Base-by-base conservation (phyloP, 1,139 yeast species). In the Kodamaea plutei region DNA sequence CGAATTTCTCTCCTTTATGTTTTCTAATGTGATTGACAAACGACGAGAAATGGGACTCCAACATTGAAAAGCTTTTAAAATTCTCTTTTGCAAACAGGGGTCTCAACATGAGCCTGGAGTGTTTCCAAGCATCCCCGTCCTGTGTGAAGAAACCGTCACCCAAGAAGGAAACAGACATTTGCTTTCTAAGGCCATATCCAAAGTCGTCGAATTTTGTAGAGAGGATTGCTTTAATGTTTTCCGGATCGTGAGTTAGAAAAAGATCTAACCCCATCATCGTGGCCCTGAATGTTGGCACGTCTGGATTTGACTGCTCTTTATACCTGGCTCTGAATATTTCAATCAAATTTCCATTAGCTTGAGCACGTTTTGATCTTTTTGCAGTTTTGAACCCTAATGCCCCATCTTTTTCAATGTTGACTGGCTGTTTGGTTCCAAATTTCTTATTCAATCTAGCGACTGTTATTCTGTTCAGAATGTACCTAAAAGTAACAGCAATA, bases 141-240 rank as follows among this genome's bases (percentile, higher is more conserved):
- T 72, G 58, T 2, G 79, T 73, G 54, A 75, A 75, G 36, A 75
- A 74, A 3, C 82, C 81, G 35, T 71, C 72, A 6, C 81, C 81
- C 29, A 75, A 55, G 15, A 72, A 50, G 4, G 75, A 72, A 26
- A 39, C 38, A 45, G 73, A 61, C 26, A 56, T 60, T 4, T 45
- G 45, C 47, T 69, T 68, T 42, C 81, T 67, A 8, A 52, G 47
- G 3, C 81, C 81, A 26, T 76, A 61, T 10, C 64, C 62, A 50
- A 69, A 74, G 37, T 74, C 79, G 41, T 61, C 61, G 47, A 74
- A 74, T 35, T 68, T 68, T 18, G 68, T 61, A 22, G 67, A 65
- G 38, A 64, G 54, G 8, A 64, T 36, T 3, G 70, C 69, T 41
- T 64, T 54, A 43, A 65, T 52, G 44, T 63, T 50, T 22, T 50